phyloP scores from a whole-genome alignment of 768 basidiomycete genomes.

The Leccinellum luteum region DNA sequence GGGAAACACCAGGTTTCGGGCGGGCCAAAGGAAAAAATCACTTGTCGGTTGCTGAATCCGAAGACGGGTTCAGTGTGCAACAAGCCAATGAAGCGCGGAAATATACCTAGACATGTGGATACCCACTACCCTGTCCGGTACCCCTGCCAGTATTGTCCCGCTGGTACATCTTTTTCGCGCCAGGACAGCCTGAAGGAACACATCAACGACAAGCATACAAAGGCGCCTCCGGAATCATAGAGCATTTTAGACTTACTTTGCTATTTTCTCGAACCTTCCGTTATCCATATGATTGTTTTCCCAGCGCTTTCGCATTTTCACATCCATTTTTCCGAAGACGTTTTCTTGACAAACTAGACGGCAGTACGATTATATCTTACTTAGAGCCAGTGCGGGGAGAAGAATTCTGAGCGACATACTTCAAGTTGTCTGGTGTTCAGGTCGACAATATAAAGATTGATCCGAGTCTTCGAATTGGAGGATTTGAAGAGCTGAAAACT shows the following conservation, averaged over 20 bases:
- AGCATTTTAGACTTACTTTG: background rate
- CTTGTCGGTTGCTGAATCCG: constrained; percentile 12
- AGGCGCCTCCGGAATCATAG: background rate
- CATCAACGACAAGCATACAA: constrained; percentile 7
- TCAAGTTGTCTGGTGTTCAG: background rate
- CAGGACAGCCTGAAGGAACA: constrained; percentile 17
- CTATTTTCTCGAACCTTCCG: background rate
- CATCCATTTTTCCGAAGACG: no score
- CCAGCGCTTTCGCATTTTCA: background rate
- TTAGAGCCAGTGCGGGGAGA: background rate
- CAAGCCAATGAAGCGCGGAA: constrained; percentile 3
- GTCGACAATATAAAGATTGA: no score
- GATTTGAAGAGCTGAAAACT: background rate
- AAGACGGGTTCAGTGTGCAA: constrained; percentile 5
- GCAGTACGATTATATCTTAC: background rate
- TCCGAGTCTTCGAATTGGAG: background rate
- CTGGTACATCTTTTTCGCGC: constrained; percentile 20
- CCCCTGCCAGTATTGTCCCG: constrained; percentile 12
- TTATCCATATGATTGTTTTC: background rate
- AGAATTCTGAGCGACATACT: background rate
- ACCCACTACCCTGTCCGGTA: constrained; percentile 17
- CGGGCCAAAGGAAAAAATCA: background rate
- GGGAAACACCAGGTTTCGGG: constrained; percentile 7
- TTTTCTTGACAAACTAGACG: background rate
- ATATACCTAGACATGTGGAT: constrained; percentile 17